Evolutionary conservation across 208 protist species (phyloP).

Genomic region (Leishmania aethiopica): DNA sequence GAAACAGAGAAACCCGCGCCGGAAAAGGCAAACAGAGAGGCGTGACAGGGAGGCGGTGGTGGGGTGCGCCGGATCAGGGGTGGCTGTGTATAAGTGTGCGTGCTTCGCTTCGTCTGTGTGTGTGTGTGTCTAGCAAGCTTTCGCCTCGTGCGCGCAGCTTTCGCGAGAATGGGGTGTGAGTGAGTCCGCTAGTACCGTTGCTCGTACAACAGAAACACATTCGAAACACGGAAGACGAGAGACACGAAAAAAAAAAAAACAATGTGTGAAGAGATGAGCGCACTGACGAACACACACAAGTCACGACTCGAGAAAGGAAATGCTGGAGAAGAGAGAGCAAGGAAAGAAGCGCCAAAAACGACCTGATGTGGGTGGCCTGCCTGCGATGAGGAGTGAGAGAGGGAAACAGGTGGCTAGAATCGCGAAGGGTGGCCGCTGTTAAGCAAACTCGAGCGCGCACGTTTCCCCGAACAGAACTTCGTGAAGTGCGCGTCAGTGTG

Average conservation of each 20-base stretch:
- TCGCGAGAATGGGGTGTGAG: neutral
- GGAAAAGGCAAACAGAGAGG: neutral
- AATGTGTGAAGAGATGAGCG: neutral
- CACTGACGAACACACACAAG: neutral
- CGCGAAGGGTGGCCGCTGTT: neutral
- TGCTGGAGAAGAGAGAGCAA: neutral
- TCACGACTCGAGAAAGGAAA: neutral
- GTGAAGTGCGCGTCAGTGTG: conserved; percentile 7
- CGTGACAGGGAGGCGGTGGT: neutral
- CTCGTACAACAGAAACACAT: neutral
- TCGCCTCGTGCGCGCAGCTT: neutral
- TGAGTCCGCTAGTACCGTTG: neutral
- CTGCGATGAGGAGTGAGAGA: neutral
- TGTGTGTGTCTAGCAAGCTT: neutral
- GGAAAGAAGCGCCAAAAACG: neutral
- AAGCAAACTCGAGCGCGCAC: conserved; percentile 5
- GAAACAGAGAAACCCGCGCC: neutral
- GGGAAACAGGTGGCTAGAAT: neutral
- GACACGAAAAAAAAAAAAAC: conserved; percentile 9
- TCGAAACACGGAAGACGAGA: conserved; percentile 3
- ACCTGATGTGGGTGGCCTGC: neutral
- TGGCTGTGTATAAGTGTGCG: neutral
- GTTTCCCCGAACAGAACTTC: neutral
- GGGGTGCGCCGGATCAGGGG: neutral
- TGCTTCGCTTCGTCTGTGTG: neutral